Conservation (phyloP, 148 eudicot genomes). For the Drosera capensis region DNA sequence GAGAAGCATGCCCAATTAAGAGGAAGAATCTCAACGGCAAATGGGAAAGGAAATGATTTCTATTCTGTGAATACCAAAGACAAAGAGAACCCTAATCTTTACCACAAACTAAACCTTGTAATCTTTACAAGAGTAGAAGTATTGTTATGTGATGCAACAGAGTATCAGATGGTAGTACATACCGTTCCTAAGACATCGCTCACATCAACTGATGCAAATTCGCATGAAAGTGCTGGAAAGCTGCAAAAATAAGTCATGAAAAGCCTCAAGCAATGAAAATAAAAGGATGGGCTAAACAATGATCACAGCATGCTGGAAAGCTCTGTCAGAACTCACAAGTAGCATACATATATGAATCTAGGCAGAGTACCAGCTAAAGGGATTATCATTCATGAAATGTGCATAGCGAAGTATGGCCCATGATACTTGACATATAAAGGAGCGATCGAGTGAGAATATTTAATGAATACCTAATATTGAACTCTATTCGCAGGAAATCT, state of each 20-base stretch:
- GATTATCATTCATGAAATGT: background rate
- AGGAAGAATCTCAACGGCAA: too few relatives aligned
- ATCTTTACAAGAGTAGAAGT: too few relatives aligned
- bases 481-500: constrained; percentile 73
- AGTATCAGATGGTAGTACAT: constrained; percentile 19
- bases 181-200: constrained; percentile 97
- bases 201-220: constrained; percentile 96
- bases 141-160: too few relatives aligned
- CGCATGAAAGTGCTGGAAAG: constrained; percentile 92
- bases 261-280: constrained; percentile 1
- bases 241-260: constrained; percentile 21
- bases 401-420: background rate
- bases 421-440: too few relatives aligned
- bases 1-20: too few relatives aligned
- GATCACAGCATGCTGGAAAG: background rate
- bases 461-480: constrained; percentile 71
- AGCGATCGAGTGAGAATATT: background rate
- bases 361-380: background rate
- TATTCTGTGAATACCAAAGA: too few relatives aligned
- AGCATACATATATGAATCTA: too few relatives aligned
- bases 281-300: background rate
- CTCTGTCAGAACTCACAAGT: too few relatives aligned
- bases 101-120: too few relatives aligned
- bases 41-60: too few relatives aligned
- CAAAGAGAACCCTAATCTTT: too few relatives aligned